Evolutionary conservation across 75 land plant species (phyloP), one percentile per base, ranked within the genome.

Genomic region (Sequoia sempervirens): DNA sequence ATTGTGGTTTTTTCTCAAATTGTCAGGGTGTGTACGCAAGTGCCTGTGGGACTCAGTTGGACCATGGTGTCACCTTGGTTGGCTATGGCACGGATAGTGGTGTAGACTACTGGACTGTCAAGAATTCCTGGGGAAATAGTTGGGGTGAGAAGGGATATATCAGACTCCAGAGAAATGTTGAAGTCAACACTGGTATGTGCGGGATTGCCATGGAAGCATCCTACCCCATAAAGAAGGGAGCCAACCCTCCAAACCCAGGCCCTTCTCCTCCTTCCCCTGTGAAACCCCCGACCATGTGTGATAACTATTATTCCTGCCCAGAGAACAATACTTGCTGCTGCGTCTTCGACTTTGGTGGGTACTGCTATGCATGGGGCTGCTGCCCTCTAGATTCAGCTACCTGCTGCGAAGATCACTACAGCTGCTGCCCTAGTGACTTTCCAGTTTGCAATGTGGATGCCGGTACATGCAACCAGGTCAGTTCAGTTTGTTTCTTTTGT

Each of bases 141-240:
- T 93, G 95, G 95, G 95, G 95, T 14, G 94, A 93, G 91, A 43
- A 82, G 30, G 95, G 95, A 5, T 93, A 80, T 83, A 81, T 93
- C 34, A 82, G 90, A n/a, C 88, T 93, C 86, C 84, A 88, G 82
- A 88, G 95, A 17, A 86, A 87, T 73, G 80, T 83, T 50, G 90
- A 84, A 14, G 36, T n/a, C 30, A 76, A 79, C 5, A 75, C 37
- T 2, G 81, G 46, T 83, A 18, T 83, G 56, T 93, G 95, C 68
- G 95, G 95, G 2, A 92, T 93, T n/a, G 85, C 88, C 64, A 90
- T 90, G 84, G 84, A 86, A 82, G 83, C 92, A 10, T 92, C 94
- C 0, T 93, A 90, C 79, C 94, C 95, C 23, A 82, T 83, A 34
- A 93, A 92, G 92, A 88, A 84, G 13, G 85, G 92, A 1, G 81